Percentiles rank a stretch among this genome's conserved stretches.
phyloP scores from a whole-genome alignment of 129 eudicot genomes.

The Helianthus annuus region DNA sequence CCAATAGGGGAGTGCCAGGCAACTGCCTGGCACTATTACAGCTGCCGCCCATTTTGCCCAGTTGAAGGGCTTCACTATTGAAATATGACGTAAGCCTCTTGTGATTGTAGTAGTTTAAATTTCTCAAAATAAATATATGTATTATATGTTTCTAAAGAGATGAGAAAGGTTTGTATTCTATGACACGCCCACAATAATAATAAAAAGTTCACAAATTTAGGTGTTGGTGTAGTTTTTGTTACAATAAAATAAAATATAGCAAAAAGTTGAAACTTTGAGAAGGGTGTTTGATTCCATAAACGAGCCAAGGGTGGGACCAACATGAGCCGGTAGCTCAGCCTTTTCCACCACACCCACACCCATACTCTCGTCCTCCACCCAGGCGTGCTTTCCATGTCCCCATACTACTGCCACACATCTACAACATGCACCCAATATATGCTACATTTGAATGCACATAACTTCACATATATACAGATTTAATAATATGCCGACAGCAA shows the following conservation, averaged over 20 bases:
- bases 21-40: too few species aligned
- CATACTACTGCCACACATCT: neutral
- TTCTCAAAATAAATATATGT: neutral
- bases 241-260: neutral
- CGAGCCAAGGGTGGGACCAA: conserved; percentile 36
- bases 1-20: too few species aligned
- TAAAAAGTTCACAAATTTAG: conserved; percentile 11
- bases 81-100: too few species aligned
- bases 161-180: neutral
- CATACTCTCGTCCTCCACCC: conserved; percentile 50
- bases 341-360: conserved; percentile 39
- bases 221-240: neutral
- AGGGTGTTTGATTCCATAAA: conserved; percentile 16
- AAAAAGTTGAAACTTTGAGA: conserved; percentile 9
- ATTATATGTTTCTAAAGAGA: neutral
- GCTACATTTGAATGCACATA: neutral
- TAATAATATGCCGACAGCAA: too few species aligned
- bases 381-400: conserved; percentile 63
- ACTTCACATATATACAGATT: too few species aligned
- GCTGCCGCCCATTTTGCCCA: too few species aligned
- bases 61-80: too few species aligned
- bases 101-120: too few species aligned
- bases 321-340: conserved; percentile 42
- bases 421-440: neutral
- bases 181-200: neutral